Conservation (phyloP, 1,139 yeast species). For the Kodamaea suecica region DNA sequence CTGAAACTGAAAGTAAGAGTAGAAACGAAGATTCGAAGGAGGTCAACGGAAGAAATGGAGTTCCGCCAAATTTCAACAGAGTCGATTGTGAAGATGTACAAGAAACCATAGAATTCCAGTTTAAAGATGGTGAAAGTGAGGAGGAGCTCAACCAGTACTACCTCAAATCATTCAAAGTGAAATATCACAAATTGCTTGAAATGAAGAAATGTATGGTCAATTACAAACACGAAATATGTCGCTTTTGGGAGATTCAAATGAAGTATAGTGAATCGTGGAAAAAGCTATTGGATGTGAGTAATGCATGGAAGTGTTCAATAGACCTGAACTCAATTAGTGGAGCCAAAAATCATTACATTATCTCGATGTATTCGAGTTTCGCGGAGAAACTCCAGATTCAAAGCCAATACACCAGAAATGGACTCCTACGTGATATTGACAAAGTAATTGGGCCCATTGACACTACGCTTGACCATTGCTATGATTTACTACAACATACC, state of each 20-base stretch:
- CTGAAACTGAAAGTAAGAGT: no score
- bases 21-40: no score
- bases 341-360: conserved; percentile 10
- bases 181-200: conserved; percentile 2
- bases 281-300: conserved; percentile 12
- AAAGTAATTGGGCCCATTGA: conserved; percentile 9
- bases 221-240: background rate
- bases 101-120: background rate
- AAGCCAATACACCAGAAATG: conserved; percentile 3
- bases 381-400: conserved; percentile 16
- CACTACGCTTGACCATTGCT: conserved; percentile 7
- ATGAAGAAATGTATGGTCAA: conserved; percentile 4
- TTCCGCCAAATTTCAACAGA: no score
- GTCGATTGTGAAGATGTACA: background rate
- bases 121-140: background rate
- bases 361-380: conserved; percentile 20
- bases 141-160: background rate
- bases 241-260: conserved; percentile 16
- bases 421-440: conserved; percentile 7
- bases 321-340: background rate
- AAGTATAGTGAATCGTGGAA: conserved; percentile 19
- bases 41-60: background rate
- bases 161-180: conserved; percentile 1
- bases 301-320: no score
- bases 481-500: conserved; percentile 7